Percentiles rank a stretch among this genome's conserved stretches.
These are phyloP conservation scores for Grigorovia yakushimaensis DNA, from an alignment of 805 yeast genomes.

Conservation along the genomic window DNA sequence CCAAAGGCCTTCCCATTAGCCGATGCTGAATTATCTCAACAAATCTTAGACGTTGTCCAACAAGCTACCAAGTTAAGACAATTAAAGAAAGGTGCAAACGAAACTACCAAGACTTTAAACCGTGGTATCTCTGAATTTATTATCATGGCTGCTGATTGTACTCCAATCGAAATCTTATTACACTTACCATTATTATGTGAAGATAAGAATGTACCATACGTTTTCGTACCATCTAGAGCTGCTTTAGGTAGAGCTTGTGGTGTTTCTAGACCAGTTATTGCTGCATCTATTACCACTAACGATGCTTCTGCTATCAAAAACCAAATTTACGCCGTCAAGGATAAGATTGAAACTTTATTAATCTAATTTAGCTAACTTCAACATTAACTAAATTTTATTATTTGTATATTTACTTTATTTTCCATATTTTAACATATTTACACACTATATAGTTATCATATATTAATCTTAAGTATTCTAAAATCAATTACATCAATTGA, in stretches of 20 bases:
- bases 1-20: constrained; percentile 99
- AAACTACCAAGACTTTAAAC: constrained; percentile 97
- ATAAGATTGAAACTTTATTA: constrained; percentile 95
- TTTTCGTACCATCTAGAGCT: constrained; percentile 95
- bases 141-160: constrained; percentile 99
- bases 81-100: constrained; percentile 99
- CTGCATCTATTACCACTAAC: constrained; percentile 96
- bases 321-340: constrained; percentile 96
- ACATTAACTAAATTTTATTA: neutral
- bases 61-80: constrained; percentile 97
- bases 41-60: constrained; percentile 94
- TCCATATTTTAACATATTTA: neutral
- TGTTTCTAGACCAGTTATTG: constrained; percentile 98
- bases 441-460: constrained; percentile 1
- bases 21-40: constrained; percentile 90
- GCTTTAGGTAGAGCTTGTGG: constrained; percentile 99
- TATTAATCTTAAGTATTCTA: neutral
- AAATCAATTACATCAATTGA: neutral
- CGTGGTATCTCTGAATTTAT: constrained; percentile 99
- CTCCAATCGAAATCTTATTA: constrained; percentile 95
- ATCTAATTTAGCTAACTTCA: constrained; percentile 58
- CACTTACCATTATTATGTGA: constrained; percentile 97
- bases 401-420: neutral
- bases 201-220: constrained; percentile 99
- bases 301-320: constrained; percentile 96